Base-by-base conservation (phyloP, 768 basidiomycete species). In the Leccinum subtestaceum region DNA sequence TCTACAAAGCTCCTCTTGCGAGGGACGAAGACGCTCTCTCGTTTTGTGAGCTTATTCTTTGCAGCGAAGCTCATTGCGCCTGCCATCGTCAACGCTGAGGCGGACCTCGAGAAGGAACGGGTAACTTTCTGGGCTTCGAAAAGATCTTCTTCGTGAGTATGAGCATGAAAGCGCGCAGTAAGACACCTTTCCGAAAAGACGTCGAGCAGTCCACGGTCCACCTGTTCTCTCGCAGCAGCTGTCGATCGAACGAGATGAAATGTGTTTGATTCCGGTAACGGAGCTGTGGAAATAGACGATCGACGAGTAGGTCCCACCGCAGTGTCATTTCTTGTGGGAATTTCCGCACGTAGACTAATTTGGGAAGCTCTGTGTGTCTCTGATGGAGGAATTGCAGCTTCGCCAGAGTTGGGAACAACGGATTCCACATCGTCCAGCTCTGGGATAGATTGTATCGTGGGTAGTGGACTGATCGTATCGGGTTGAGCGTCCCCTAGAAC, bases 131-230 rank as follows among this genome's bases (percentile, higher is more conserved):
- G 79, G 19, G 78, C 76, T 65, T 82, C 81, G 71, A 88, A 87
- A 53, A 89, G 75, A 59, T 84, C 83, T 65, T 85, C 83, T 55
- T 87, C 86, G 57, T 81, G 83, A 43, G 79, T 77, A 55, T 77
- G 81, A 8, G 87, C 87, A 55, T 87, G 80, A 50, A 80, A 81
- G 46, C 95, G 83, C 15, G 87, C 89, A 2, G 82, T 79, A 27
- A 87, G 73, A 62, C 89, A 89, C 23, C 79, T 77, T 59, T 88
- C 85, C 11, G 93, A 94, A 64, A 89, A 85, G 58, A 97, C 84
- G 67, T 96, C 95, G 49, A 82, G 80, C 17, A 98, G 76, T 11
- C 85, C 86, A 47, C 87, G 83, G 65, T 96, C 94, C 53, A 93
- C 85, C 43, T 84, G 82, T 29, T 80, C 78, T 50, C 92, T 86